Evolutionary conservation across 768 basidiomycete species (phyloP).

Genomic region (Pleurotus platypus): DNA sequence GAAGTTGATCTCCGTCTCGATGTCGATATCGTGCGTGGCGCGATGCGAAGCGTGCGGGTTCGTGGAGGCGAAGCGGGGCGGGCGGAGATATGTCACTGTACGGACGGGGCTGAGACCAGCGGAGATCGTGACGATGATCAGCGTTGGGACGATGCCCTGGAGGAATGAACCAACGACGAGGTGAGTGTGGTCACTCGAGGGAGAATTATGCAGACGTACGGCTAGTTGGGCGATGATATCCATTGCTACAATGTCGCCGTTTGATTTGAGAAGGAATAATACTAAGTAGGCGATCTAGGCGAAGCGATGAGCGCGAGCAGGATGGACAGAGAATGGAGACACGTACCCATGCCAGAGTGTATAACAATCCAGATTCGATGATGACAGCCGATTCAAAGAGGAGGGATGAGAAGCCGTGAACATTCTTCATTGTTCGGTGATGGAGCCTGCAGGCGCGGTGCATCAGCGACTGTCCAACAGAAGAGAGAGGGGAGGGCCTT

Average conservation of each 20-base stretch:
- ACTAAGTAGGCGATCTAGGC: background rate
- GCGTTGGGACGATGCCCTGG: background rate
- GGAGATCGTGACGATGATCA: background rate
- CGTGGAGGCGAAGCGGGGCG: background rate
- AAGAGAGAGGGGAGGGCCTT: background rate
- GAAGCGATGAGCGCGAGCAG: background rate
- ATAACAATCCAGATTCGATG: constrained; percentile 3
- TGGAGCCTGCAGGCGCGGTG: background rate
- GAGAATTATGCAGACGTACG: background rate
- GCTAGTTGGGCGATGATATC: background rate
- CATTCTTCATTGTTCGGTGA: constrained; percentile 5
- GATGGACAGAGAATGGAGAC: background rate
- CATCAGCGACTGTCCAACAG: background rate
- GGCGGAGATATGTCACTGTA: background rate
- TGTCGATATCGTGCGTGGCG: background rate
- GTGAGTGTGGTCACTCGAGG: background rate
- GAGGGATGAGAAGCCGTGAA: constrained; percentile 1
- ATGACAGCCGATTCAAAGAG: constrained; percentile 2
- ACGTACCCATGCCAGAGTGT: constrained; percentile 2
- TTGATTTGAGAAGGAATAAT: constrained; percentile 2
- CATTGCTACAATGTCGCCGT: constrained; percentile 6
- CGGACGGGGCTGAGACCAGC: background rate
- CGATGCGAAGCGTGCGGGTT: background rate
- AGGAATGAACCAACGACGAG: background rate
- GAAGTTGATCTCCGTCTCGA: background rate